Evolutionary conservation across 148 eudicot genomes (phyloP).

Genomic region (Hydrangea macrophylla): DNA sequence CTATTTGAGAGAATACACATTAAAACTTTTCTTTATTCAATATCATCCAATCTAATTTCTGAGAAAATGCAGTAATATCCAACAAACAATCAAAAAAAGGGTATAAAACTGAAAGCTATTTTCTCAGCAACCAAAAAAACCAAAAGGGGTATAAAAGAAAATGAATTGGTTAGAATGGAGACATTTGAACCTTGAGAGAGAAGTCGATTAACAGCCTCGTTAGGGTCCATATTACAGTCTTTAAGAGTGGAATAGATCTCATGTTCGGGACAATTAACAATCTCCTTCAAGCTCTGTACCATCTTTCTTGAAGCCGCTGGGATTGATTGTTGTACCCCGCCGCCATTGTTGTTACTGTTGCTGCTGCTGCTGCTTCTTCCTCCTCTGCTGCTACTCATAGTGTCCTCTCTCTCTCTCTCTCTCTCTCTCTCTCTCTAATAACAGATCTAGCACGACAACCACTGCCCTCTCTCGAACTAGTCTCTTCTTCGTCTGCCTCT

Average conservation of each 20-base stretch:
- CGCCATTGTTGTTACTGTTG: no score
- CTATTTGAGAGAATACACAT: no score
- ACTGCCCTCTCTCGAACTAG: no score
- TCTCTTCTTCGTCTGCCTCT: slow-evolving; percentile 18
- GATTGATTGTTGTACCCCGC: slow-evolving; percentile 41
- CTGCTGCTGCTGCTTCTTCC: slow-evolving; percentile 18
- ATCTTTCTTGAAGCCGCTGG: slow-evolving; percentile 67
- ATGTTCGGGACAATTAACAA: slow-evolving; percentile 69
- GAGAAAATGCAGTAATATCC: no score
- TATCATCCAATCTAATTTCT: no score
- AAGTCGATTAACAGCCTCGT: slow-evolving; percentile 84
- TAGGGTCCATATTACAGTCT: slow-evolving; percentile 97
- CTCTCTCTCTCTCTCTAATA: no score
- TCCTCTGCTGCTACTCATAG: slow-evolving; percentile 25
- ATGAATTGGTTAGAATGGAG: neutral
- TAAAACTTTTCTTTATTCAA: no score
- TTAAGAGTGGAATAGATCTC: slow-evolving; percentile 91
- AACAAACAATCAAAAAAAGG: no score
- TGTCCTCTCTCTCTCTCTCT: neutral
- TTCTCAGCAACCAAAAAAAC: neutral
- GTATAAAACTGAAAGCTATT: no score
- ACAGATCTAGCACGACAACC: no score
- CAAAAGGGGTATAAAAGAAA: neutral
- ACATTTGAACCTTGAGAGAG: slow-evolving; percentile 66
- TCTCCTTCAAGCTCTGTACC: slow-evolving; percentile 78